Evolutionary conservation across 139 green algal genomes (phyloP).

Genomic region (Zygnema circumcarinatum): DNA sequence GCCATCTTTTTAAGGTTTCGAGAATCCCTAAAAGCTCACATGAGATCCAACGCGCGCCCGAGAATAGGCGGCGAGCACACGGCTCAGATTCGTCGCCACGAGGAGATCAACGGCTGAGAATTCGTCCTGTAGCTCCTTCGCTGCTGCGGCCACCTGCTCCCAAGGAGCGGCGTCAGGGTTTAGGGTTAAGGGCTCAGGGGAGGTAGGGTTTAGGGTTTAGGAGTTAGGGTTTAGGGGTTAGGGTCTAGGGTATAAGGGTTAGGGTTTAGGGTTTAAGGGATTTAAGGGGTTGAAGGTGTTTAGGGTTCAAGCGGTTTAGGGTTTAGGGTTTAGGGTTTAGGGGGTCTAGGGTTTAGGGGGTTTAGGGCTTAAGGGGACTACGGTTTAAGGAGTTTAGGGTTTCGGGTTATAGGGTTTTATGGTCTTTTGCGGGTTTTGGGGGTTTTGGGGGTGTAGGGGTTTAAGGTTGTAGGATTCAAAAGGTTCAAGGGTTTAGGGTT

Average conservation of each 20-base stretch:
- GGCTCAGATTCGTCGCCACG: slow-evolving; percentile 27
- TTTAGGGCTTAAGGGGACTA: too few species aligned
- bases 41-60: slow-evolving; percentile 16
- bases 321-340: too few species aligned
- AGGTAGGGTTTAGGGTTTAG: not conserved
- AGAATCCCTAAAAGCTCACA: slow-evolving; percentile 12
- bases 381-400: too few species aligned
- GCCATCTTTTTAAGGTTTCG: too few species aligned
- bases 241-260: not conserved
- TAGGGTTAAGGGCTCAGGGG: not conserved
- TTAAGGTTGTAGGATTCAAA: too few species aligned
- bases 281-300: too few species aligned
- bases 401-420: too few species aligned
- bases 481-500: too few species aligned
- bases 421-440: too few species aligned
- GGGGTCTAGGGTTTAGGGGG: too few species aligned
- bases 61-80: slow-evolving; percentile 4
- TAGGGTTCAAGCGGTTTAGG: too few species aligned
- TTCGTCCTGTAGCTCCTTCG: not conserved
- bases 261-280: not conserved
- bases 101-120: slow-evolving; percentile 39
- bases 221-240: not conserved
- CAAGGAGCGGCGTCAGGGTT: not conserved
- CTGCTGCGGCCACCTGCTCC: slow-evolving; percentile 34
- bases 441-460: too few species aligned